A percentile compares a stretch with the other conserved stretches of the same genome.
Evolutionary conservation across 1,284 basidiomycete species (phyloP).

Genomic region (Leucoagaricus sp.): DNA sequence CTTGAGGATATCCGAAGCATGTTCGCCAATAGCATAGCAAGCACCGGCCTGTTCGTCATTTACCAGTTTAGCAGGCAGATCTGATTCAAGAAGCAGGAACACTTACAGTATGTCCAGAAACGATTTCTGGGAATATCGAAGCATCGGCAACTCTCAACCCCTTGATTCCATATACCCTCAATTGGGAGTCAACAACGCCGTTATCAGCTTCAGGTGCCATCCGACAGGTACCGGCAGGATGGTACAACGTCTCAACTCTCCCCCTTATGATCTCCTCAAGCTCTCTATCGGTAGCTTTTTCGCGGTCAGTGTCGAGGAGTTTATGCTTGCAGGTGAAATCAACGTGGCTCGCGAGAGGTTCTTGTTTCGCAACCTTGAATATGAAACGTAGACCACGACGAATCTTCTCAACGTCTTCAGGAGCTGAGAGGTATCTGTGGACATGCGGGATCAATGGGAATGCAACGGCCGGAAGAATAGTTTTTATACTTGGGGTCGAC

Average conservation of each 20-base stretch:
- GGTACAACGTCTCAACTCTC: slow-evolving; percentile 55
- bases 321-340: slow-evolving; percentile 41
- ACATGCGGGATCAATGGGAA: too few species aligned
- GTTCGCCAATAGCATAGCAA: slow-evolving; percentile 62
- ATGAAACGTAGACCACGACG: slow-evolving; percentile 53
- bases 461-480: too few species aligned
- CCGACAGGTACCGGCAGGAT: slow-evolving; percentile 52
- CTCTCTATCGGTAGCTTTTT: slow-evolving; percentile 42
- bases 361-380: slow-evolving; percentile 48
- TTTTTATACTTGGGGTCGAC: slow-evolving; percentile 50
- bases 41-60: slow-evolving; percentile 50
- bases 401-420: slow-evolving; percentile 57
- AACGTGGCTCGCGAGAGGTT: slow-evolving; percentile 49
- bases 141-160: slow-evolving; percentile 61
- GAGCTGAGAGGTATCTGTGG: slow-evolving; percentile 54
- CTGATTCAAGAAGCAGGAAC: neutral
- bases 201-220: slow-evolving; percentile 53
- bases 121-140: slow-evolving; percentile 56
- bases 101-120: slow-evolving; percentile 64
- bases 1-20: slow-evolving; percentile 62
- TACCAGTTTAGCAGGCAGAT: too few species aligned
- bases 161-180: slow-evolving; percentile 38
- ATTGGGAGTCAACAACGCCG: slow-evolving; percentile 38
- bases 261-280: slow-evolving; percentile 44
- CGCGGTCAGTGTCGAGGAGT: slow-evolving; percentile 45